Percentiles rank a stretch among this genome's conserved stretches.
Conservation (phyloP, 495 filamentous ascomycete species). For the Penicillium coprophilum region DNA sequence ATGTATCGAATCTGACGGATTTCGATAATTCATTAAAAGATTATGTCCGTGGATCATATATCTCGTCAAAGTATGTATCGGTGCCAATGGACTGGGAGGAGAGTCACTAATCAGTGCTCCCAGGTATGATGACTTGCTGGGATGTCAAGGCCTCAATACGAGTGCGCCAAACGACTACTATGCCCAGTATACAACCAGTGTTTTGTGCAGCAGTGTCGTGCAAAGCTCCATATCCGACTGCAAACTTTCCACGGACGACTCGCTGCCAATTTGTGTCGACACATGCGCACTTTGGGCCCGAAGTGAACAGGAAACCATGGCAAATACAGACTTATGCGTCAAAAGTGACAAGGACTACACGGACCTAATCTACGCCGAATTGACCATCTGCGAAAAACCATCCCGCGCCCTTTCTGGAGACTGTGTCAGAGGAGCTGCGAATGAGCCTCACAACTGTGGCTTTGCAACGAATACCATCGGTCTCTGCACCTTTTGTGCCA, state of each 20-base stretch:
- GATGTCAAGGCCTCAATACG: conserved; percentile 75
- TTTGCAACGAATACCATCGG: conserved; percentile 78
- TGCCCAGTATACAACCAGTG: conserved; percentile 88
- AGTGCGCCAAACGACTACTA: conserved; percentile 83
- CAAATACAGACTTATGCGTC: conserved; percentile 72
- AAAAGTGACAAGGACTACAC: conserved; percentile 61
- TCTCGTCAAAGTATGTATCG: conserved; percentile 66
- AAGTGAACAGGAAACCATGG: conserved; percentile 80
- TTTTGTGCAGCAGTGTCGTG: conserved; percentile 92
- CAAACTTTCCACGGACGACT: conserved; percentile 57
- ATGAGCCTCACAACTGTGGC: conserved; percentile 88
- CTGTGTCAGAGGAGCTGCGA: conserved; percentile 74
- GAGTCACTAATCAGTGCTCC: conserved; percentile 18
- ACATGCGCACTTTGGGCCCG: conserved; percentile 80
- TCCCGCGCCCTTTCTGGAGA: conserved; percentile 67
- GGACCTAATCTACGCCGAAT: conserved; percentile 84
- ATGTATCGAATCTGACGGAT: conserved; percentile 67
- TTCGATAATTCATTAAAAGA: conserved; percentile 76
- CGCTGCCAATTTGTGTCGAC: conserved; percentile 82
- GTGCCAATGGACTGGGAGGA: background rate
- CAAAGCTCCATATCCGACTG: conserved; percentile 84
- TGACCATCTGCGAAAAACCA: conserved; percentile 83
- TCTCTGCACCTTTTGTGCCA: conserved; percentile 85
- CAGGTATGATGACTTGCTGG: conserved; percentile 58
- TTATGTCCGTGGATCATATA: conserved; percentile 73